Evolutionary conservation across 2,329 filamentous ascomycete species (phyloP), one percentile per base, ranked within the genome.

Genomic region (Cryphonectria nitschkei): DNA sequence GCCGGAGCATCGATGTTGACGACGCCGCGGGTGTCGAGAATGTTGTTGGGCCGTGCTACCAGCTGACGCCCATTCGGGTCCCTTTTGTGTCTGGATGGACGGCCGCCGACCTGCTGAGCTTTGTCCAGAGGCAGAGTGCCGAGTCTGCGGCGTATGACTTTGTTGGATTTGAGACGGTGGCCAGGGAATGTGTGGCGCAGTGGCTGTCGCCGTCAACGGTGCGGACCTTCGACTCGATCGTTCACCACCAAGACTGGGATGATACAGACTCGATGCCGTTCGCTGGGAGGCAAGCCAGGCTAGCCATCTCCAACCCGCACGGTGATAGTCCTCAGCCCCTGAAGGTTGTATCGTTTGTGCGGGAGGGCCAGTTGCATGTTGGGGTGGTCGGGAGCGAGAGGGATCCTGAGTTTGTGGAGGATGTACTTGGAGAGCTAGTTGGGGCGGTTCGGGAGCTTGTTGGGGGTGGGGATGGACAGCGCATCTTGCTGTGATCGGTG

Each of bases 291-390:
- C 68, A 65, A 5, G 77, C 76, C 32, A 75, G 78, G 26, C 77
- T 80, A 43, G 79, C 78, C 62, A 75, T 80, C 39, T 16, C 76
- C 22, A 80, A 80, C 65, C 80, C 80, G 4, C 78, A 81, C 79
- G 75, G 83, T 75, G 77, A 84, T 79, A 70, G 75, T 74, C 74
- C 75, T 2, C 78, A 79, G 73, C 84, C 84, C 69, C 78, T 83
- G 74, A 85, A 85, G 77, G 80, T 80, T 34, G 82, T 84, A 65
- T 82, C 82, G 34, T 85, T 83, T 74, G 77, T 83, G 0, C 79
- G 77, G 46, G 80, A 77, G 0, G 82, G 79, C n/a, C 75, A 79
- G 73, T 74, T 82, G 67, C 75, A 79, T 68, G 80, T 85, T 72
- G 84, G 84, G 66, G 78, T 85, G 72, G 83, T 84, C 4, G 83